Evolutionary conservation across 2,329 filamentous ascomycete species (phyloP), one percentile per base, ranked within the genome.

Genomic region (Aspergillus amoenus): DNA sequence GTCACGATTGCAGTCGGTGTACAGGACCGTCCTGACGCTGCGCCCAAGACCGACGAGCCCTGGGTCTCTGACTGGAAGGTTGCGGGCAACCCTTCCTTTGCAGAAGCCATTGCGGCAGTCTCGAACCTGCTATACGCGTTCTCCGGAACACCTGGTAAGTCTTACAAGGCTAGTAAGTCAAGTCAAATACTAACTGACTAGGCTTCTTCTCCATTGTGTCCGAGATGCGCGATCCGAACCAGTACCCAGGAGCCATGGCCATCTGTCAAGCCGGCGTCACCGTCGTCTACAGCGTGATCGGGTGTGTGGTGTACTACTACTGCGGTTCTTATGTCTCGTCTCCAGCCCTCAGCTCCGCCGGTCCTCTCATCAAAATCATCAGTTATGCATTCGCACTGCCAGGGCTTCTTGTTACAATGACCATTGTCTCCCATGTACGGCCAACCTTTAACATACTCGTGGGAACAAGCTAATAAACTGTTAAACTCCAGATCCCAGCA

Each of bases 331-430:
- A 70, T 45, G 73, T 81, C 9, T 70, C 77, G 0, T 78, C 76
- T 0, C 78, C 78, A 0, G 76, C 76, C 0, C 69, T 81, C 2
- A 78, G 76, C 1, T 78, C 75, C 22, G 78, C 78, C 1, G 78
- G 78, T 0, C 8, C 34, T 0, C 42, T 64, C 0, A 67, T 79
- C 49, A 79, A 79, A 67, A 77, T 72, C 54, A 64, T 78, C 17
- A 68, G 68, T 52, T 80, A 78, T 52, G 78, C 76, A 9, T 50
- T 70, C 15, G 68, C 64, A 2, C 53, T 70, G 18, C 64, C 65
- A 1, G 68, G 68, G 0, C 52, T 76, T 44, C 52, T 70, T 41
- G 64, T 69, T 44, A 60, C 58, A 1, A 58, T 47, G 39, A 57
- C 56, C 12, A 57, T 64, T 41, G 45, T 66, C 17, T 54, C 49